A percentile compares a stretch with the other conserved stretches of the same genome.
Conservation (phyloP, 345 rosid species). For the Gynandropsis gynandra region DNA sequence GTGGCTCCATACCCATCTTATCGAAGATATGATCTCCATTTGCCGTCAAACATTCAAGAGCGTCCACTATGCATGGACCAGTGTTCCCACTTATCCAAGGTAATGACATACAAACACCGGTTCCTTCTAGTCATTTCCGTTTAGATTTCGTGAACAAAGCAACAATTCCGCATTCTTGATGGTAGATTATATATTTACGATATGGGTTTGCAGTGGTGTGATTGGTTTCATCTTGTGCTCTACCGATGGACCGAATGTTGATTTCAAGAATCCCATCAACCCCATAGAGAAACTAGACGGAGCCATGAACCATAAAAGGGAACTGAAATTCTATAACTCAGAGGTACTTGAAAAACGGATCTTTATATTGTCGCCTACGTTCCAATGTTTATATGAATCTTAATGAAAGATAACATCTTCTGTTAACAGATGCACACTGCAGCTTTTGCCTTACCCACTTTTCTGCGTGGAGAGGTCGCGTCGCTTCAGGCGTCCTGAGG, state of each 20-base stretch:
- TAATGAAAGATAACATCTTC: background rate
- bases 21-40: slow-evolving; percentile 67
- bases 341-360: slow-evolving; percentile 38
- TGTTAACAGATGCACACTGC: slow-evolving; percentile 71
- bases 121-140: slow-evolving; percentile 2
- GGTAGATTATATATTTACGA: background rate
- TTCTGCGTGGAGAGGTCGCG: slow-evolving; percentile 69
- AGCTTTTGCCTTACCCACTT: slow-evolving; percentile 79
- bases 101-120: slow-evolving; percentile 12
- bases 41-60: slow-evolving; percentile 75
- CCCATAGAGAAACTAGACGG: slow-evolving; percentile 84
- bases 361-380: too few species aligned
- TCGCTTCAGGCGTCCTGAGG: slow-evolving; percentile 29
- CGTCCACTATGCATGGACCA: slow-evolving; percentile 91
- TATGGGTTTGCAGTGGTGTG: slow-evolving; percentile 55
- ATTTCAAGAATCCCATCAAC: slow-evolving; percentile 75
- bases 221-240: slow-evolving; percentile 86
- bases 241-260: slow-evolving; percentile 69
- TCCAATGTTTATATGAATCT: background rate
- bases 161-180: background rate
- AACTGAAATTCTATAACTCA: slow-evolving; percentile 73
- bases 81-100: slow-evolving; percentile 98
- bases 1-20: slow-evolving; percentile 98
- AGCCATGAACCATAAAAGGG: slow-evolving; percentile 51
- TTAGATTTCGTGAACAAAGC: background rate